Percentiles rank a stretch among this genome's conserved stretches.
These are phyloP conservation scores for Trapa incisa DNA, from an alignment of 345 rosid species.

Conservation along the genomic window DNA sequence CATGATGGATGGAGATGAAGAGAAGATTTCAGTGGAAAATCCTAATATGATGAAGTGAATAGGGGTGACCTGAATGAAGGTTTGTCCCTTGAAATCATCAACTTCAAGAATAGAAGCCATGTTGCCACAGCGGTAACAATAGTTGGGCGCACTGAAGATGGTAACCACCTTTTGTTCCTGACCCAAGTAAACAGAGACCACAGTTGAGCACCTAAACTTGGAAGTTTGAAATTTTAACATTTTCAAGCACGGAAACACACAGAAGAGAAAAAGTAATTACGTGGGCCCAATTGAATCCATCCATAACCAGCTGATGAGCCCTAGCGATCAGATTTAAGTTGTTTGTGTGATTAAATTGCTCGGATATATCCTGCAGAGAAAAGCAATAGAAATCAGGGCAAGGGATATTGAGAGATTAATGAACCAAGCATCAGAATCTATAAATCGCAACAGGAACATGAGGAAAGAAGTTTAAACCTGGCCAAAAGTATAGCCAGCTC, in stretches of 20 bases:
- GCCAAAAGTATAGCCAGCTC: conserved; percentile 98
- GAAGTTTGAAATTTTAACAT: not conserved
- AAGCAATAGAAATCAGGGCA: conserved; percentile 6
- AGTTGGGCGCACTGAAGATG: conserved; percentile 93
- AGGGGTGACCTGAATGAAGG: conserved; percentile 77
- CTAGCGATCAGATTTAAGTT: conserved; percentile 83
- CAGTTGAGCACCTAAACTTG: not conserved
- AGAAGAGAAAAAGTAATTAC: conserved; percentile 23
- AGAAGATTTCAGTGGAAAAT: not conserved
- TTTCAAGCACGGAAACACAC: not conserved
- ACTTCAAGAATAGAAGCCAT: conserved; percentile 99
- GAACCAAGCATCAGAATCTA: conserved; percentile 2
- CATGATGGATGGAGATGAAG: not conserved
- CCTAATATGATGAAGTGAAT: not conserved
- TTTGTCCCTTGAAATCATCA: conserved; percentile 79
- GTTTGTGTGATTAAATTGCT: conserved; percentile 90
- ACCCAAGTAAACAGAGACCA: conserved; percentile 11
- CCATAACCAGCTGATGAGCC: conserved; percentile 99
- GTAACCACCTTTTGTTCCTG: conserved; percentile 99
- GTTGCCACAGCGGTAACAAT: conserved; percentile 98
- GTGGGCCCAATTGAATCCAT: conserved; percentile 97
- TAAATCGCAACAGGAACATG: not conserved
- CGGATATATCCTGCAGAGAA: conserved; percentile 69
- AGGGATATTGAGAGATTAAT: not conserved
- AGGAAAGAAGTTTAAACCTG: conserved; percentile 28